Evolutionary conservation across 2,329 filamentous ascomycete species (phyloP).

Genomic region (Sporothrix humicola): DNA sequence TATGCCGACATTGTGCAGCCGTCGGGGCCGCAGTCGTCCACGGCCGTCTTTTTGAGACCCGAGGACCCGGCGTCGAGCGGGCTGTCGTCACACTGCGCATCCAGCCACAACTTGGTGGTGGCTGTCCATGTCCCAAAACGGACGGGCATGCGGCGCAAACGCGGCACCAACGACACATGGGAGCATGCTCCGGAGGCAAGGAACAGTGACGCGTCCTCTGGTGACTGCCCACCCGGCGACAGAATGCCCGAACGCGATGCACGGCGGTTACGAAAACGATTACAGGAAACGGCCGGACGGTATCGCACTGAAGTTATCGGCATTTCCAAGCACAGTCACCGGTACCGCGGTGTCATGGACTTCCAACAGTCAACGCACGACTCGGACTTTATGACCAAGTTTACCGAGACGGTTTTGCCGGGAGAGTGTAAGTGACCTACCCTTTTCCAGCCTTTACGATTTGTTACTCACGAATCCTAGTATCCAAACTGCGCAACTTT

Average conservation of each 20-base stretch:
- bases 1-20: constrained; percentile 56
- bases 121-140: constrained; percentile 85
- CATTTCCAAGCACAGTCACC: constrained; percentile 77
- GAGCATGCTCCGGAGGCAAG: constrained; percentile 47
- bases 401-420: constrained; percentile 73
- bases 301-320: constrained; percentile 76
- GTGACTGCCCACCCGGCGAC: constrained; percentile 23
- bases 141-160: constrained; percentile 84
- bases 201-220: too few species aligned
- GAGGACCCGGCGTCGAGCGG: constrained; percentile 80
- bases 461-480: constrained; percentile 42
- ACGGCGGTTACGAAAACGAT: constrained; percentile 61
- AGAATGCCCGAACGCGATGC: constrained; percentile 54
- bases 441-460: background rate
- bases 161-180: constrained; percentile 72
- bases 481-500: constrained; percentile 64
- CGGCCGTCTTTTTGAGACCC: constrained; percentile 77
- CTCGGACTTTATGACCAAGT: constrained; percentile 71
- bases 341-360: constrained; percentile 84
- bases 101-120: constrained; percentile 82
- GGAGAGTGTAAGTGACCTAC: constrained; percentile 63
- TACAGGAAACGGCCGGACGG: constrained; percentile 71
- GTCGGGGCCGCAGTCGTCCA: constrained; percentile 52
- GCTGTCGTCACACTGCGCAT: constrained; percentile 74
- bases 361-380: constrained; percentile 78